phyloP scores from a whole-genome alignment of 2,329 filamentous ascomycete species.

The Sclerotinia spermophila region DNA sequence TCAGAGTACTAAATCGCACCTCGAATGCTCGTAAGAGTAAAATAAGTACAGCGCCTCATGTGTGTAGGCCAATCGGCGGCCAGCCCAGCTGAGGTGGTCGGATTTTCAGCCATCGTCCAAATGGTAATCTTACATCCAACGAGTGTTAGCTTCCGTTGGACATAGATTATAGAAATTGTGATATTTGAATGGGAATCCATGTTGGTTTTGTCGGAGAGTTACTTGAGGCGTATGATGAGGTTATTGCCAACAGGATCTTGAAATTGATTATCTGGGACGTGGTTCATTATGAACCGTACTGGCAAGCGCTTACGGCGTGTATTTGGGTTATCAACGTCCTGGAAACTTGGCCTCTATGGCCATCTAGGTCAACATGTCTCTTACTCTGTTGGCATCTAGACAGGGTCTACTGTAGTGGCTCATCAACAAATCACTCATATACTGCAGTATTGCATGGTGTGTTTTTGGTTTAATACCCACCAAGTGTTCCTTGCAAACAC shows the following conservation, averaged over 20 bases:
- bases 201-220: rapidly evolving
- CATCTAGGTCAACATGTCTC: neutral
- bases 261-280: too few species aligned
- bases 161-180: rapidly evolving
- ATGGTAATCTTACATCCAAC: too few species aligned
- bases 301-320: neutral
- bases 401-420: too few species aligned
- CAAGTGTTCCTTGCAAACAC: neutral
- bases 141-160: neutral
- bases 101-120: neutral
- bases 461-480: neutral
- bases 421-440: too few species aligned
- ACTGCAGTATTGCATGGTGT: too few species aligned
- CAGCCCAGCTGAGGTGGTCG: neutral
- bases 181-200: rapidly evolving
- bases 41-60: neutral
- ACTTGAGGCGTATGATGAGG: too few species aligned
- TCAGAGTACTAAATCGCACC: neutral
- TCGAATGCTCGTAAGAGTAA: rapidly evolving
- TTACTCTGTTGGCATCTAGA: neutral
- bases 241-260: neutral
- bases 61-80: neutral
- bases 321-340: neutral
- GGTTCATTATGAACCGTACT: too few species aligned
- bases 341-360: neutral